phyloP scores from a whole-genome alignment of 1,284 basidiomycete genomes.

The Irpex sp. region DNA sequence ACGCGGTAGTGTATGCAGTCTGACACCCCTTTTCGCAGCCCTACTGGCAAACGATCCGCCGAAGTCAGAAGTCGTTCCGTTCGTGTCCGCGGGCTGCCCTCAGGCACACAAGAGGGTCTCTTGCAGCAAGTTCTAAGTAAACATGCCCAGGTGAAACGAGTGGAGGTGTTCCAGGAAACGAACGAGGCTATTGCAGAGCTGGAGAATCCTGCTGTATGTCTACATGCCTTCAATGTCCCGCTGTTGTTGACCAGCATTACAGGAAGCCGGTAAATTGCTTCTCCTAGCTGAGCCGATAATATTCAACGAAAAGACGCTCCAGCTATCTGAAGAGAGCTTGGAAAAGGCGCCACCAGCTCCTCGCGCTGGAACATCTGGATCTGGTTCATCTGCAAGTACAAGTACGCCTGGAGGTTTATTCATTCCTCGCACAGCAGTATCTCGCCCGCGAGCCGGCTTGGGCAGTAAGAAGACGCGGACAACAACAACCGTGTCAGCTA shows the following conservation, averaged over 20 bases:
- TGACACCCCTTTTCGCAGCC: not conserved
- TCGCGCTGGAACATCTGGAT: not conserved
- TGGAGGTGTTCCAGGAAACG: slow-evolving; percentile 67
- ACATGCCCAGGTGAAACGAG: slow-evolving; percentile 60
- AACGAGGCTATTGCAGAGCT: slow-evolving; percentile 78
- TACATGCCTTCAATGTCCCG: not conserved
- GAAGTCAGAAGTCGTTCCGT: slow-evolving; percentile 69
- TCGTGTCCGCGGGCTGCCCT: slow-evolving; percentile 67
- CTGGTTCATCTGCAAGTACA: not conserved
- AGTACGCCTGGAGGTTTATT: slow-evolving; percentile 45
- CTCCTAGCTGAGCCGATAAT: slow-evolving; percentile 62
- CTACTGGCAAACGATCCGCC: slow-evolving; percentile 36
- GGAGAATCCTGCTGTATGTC: slow-evolving; percentile 61
- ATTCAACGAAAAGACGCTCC: slow-evolving; percentile 54
- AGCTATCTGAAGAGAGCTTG: slow-evolving; percentile 49
- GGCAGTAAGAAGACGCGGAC: slow-evolving; percentile 40
- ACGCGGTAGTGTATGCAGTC: no score
- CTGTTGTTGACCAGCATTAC: slow-evolving; percentile 6
- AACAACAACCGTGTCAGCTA: slow-evolving; percentile 6
- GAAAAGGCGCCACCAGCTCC: slow-evolving; percentile 33
- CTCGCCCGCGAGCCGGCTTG: slow-evolving; percentile 64
- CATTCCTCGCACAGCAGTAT: slow-evolving; percentile 56
- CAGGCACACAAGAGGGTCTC: slow-evolving; percentile 75
- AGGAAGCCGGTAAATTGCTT: slow-evolving; percentile 79
- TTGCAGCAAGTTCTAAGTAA: slow-evolving; percentile 87